Evolutionary conservation across 1,139 yeast genomes (phyloP), one percentile per base, ranked within the genome.

Genomic region (Hemisphaericaspora subhashii): DNA sequence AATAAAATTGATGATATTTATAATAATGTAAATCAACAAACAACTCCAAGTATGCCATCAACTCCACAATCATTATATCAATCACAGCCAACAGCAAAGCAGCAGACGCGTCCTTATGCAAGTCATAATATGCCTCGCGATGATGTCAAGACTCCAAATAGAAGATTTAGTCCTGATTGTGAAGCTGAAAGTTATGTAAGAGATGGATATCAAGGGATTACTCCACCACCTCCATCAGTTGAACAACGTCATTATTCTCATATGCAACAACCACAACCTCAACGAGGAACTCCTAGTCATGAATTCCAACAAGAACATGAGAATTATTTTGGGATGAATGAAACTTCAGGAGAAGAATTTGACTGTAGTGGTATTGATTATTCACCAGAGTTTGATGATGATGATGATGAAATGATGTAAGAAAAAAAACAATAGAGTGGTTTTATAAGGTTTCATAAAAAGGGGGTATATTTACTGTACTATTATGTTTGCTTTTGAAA

Each of bases 121-220:
- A 34, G 31, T 29, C 37, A 34, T 29, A 27, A 29, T 20, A 12
- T 34, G 27, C 28, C 32, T 4, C 17, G 8, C 6, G 21, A 27
- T 9, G 16, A 28, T 18, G 10, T 17, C 6, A 36, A 31, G 24
- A 11, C 35, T 12, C 39, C 42, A 11, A 17, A 20, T 12, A 27
- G 31, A 5, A 53, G 50, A 39, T 53, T 66, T 38, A 66, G 72
- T 44, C 74, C 74, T 1, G 52, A 67, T 36, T 62, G 60, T 40
- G 76, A 70, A 46, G 72, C 64, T 1, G 76, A 70, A 46, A 51
- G 54, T 27, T 71, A 71, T 45, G 72, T 70, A 3, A 49, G 68
- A 35, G 67, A 65, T 40, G 76, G 75, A 2, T 70, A 69, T 44
- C 57, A 52, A 31, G 48, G 51, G 13, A 50, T 44, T 34, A 42